Evolutionary conservation across 495 filamentous ascomycete genomes (phyloP), one percentile per base, ranked within the genome.

Genomic region (Hypomontagnella monticulosa): DNA sequence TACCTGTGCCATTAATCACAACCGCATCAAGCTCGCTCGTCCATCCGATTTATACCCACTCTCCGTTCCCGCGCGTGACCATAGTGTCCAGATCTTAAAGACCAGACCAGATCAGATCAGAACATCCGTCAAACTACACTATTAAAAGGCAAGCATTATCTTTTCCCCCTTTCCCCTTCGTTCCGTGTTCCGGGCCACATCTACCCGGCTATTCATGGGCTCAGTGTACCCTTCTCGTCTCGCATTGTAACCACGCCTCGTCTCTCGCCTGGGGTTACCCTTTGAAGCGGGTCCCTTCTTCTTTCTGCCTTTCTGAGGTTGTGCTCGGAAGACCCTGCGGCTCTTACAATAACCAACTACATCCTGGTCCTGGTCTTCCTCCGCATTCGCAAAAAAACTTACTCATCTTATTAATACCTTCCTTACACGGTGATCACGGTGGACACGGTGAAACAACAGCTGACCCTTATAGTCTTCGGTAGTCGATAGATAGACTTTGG

Each of bases 101-200:
- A 27, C 6, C 23, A 27, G 23, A 27, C 6, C 23, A 27, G 23
- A 27, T 27, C 23, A 60, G 40, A 58, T 20, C 43, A 44, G 20
- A 42, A 40, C 44, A 57, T 19, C 48, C 36, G 44, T 47, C 37
- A 18, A 41, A 19, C 49, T 55, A 44, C 20, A 51, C 18, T 43
- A 43, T 55, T 43, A 44, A 56, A 69, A 69, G 66, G 66, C 48
- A 64, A 69, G 60, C 38, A 52, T 51, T 57, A 9, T 46, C n/a
- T 23, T 18, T 34, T 8, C 34, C 42, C 36, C 20, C 41, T 19
- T 16, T 16, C 14, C 32, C 30, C 61, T 36, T 18, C 18, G 34
- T 23, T 27, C 12, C 33, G 33, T 15, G 11, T 15, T 15, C 23
- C 34, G 16, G 3, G 20, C 6, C 19, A 27, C 32, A 12, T 54